Conservation (phyloP, 768 basidiomycete genomes). For the Pulveroboletus frians region DNA sequence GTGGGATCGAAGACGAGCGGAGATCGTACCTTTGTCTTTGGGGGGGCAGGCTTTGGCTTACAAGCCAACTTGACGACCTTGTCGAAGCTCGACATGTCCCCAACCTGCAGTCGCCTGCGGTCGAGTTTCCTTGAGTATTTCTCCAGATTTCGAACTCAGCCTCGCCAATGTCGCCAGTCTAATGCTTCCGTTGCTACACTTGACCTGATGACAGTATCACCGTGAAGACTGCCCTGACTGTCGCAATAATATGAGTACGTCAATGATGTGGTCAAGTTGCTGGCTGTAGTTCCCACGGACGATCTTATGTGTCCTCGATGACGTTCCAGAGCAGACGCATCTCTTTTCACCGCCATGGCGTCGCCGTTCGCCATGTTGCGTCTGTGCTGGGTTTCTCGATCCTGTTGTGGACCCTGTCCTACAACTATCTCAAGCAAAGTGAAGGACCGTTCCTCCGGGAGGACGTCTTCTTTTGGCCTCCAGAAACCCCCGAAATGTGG, state of each 20-base stretch:
- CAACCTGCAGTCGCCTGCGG: background rate
- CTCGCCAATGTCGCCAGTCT: background rate
- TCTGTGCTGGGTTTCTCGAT: slow-evolving; percentile 11
- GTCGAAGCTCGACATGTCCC: slow-evolving; percentile 69
- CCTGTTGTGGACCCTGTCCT: slow-evolving; percentile 19
- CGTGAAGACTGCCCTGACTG: background rate
- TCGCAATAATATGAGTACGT: too few species aligned
- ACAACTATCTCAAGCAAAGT: background rate
- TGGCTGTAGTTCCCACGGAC: background rate
- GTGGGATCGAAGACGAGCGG: background rate
- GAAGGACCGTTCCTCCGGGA: slow-evolving; percentile 8
- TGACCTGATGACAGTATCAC: background rate
- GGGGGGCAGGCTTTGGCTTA: slow-evolving; percentile 93
- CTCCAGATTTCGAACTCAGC: slow-evolving; percentile 27
- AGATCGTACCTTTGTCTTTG: slow-evolving; percentile 81
- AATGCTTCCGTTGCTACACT: background rate
- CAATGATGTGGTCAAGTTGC: too few species aligned
- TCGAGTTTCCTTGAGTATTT: slow-evolving; percentile 6
- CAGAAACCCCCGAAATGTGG: slow-evolving; percentile 41
- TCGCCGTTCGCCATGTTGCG: slow-evolving; percentile 23
- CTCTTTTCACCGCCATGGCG: slow-evolving; percentile 7
- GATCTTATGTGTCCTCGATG: slow-evolving; percentile 3
- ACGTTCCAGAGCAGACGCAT: background rate
- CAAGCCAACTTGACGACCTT: slow-evolving; percentile 95
- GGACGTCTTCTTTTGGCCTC: slow-evolving; percentile 15